These are phyloP conservation scores for Schoenoplectus tabernaemontani DNA, from an alignment of 202 grass and related monocot genomes.

Conservation along the genomic window DNA sequence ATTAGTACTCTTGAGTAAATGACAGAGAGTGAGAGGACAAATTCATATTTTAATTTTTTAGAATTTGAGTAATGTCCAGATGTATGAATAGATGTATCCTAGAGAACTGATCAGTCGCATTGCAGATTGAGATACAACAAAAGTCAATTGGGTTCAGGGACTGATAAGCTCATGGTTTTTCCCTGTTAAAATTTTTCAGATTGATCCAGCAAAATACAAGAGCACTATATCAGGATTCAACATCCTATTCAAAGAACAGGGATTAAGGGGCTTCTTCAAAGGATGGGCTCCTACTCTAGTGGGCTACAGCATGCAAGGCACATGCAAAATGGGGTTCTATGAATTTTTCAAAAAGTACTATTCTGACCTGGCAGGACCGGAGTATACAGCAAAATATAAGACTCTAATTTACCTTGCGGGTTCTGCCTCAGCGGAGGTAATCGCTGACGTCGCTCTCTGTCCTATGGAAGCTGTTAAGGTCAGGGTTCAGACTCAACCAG, in stretches of 20 bases:
- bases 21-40: too few relatives aligned
- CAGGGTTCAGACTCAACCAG: constrained; percentile 65
- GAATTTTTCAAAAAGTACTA: constrained; percentile 70
- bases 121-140: not conserved
- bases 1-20: too few relatives aligned
- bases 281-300: constrained; percentile 58
- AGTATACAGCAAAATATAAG: constrained; percentile 57
- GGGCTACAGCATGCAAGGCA: constrained; percentile 59
- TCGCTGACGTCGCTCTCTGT: constrained; percentile 62
- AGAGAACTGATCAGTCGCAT: not conserved
- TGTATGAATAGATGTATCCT: not conserved
- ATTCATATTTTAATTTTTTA: too few relatives aligned
- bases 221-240: constrained; percentile 67
- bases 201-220: constrained; percentile 60
- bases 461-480: constrained; percentile 72
- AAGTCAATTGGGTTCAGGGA: not conserved
- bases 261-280: constrained; percentile 61
- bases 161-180: too few relatives aligned
- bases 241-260: constrained; percentile 58
- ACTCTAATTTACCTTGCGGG: constrained; percentile 60
- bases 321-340: constrained; percentile 71
- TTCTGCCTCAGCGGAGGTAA: constrained; percentile 55
- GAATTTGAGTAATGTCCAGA: too few relatives aligned
- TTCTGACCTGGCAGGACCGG: constrained; percentile 51
- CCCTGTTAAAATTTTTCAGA: constrained; percentile 24